phyloP scores from a whole-genome alignment of 2,329 filamentous ascomycete species.

The Capronia coronata region DNA sequence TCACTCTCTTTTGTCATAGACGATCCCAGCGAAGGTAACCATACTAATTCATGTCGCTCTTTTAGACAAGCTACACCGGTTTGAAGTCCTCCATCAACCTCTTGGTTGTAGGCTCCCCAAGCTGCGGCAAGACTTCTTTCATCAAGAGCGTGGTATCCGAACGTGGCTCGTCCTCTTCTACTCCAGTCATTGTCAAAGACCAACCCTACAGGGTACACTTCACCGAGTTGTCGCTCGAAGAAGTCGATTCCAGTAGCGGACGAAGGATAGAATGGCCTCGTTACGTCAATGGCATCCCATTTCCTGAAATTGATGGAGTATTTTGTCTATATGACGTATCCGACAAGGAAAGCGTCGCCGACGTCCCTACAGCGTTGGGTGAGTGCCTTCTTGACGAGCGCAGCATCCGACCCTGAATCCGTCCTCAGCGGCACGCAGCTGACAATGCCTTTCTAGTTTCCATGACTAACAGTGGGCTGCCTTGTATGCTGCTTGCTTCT shows the following conservation, averaged over 20 bases:
- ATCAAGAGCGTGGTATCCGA: constrained; percentile 51
- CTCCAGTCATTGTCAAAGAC: constrained; percentile 53
- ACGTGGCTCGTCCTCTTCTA: constrained; percentile 31
- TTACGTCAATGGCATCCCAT: constrained; percentile 55
- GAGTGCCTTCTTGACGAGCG: constrained; percentile 37
- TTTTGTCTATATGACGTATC: constrained; percentile 83
- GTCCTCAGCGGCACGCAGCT: not conserved
- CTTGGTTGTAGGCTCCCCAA: constrained; percentile 49
- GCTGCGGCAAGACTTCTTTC: constrained; percentile 55
- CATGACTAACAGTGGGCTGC: constrained; percentile 34
- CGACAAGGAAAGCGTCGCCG: constrained; percentile 65
- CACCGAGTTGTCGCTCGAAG: constrained; percentile 49
- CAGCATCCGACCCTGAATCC: not conserved
- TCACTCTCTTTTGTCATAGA: not conserved
- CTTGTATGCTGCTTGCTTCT: constrained; percentile 75
- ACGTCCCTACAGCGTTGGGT: constrained; percentile 73
- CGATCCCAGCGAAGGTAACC: not conserved
- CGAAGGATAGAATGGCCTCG: constrained; percentile 47
- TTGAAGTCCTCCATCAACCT: constrained; percentile 51
- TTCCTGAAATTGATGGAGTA: constrained; percentile 74
- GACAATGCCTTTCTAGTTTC: constrained; percentile 13
- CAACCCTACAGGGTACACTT: constrained; percentile 52
- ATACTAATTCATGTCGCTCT: constrained; percentile 5
- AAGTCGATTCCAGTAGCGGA: constrained; percentile 46
- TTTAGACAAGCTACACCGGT: constrained; percentile 15